Percentiles rank a stretch among this genome's conserved stretches.
These are phyloP conservation scores for Neonectria sp. DNA, from an alignment of 2,329 filamentous ascomycete species.

Conservation along the genomic window DNA sequence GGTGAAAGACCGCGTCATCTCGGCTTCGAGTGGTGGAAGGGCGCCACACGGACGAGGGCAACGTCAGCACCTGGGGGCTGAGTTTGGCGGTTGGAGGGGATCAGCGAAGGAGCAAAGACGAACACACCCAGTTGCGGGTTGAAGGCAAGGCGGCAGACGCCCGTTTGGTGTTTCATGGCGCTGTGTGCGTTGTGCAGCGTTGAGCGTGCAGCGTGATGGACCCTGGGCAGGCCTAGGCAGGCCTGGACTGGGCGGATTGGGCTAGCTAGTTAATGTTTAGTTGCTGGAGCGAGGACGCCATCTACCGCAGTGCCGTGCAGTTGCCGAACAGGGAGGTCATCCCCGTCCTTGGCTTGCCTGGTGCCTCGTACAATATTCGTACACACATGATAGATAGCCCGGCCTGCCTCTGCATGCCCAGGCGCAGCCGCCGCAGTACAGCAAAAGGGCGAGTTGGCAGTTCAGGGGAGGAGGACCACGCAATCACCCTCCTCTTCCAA, in stretches of 20 bases:
- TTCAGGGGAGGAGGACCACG: constrained; percentile 12
- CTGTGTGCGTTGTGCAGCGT: too few species aligned
- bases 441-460: neutral
- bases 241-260: neutral
- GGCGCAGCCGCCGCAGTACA: too few species aligned
- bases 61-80: constrained; percentile 40
- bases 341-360: neutral
- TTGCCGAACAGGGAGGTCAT: neutral
- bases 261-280: neutral
- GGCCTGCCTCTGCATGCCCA: neutral
- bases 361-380: neutral
- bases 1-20: constrained; percentile 20
- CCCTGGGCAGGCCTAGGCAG: too few species aligned
- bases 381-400: neutral
- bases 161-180: neutral
- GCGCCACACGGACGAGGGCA: constrained; percentile 18
- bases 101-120: neutral
- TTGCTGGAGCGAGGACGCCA: neutral
- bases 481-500: constrained; percentile 17
- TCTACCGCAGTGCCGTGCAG: neutral
- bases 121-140: too few species aligned
- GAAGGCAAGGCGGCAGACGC: neutral
- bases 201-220: too few species aligned
- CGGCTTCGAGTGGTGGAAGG: constrained; percentile 13
- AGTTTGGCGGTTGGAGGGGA: constrained; percentile 23